A percentile compares a stretch with the other conserved stretches of the same genome.
Conservation (phyloP, 1,139 yeast genomes). For the Candida gigantensis region DNA sequence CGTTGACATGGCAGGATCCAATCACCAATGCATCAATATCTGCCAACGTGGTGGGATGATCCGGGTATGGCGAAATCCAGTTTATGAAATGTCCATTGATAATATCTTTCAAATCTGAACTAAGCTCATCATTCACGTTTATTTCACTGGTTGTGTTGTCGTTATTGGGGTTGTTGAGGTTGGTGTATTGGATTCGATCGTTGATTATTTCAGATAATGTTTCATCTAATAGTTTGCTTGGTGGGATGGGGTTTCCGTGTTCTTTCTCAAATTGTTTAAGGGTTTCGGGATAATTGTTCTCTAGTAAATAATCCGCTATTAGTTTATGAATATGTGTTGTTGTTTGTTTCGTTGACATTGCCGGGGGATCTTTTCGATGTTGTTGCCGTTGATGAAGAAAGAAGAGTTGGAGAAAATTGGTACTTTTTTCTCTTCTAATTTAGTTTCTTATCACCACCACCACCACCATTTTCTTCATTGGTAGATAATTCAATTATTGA, state of each 20-base stretch:
- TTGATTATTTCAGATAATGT: constrained; percentile 49
- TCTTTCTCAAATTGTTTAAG: constrained; percentile 51
- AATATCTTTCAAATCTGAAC: constrained; percentile 13
- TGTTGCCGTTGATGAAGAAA: no score
- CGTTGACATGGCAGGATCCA: constrained; percentile 18
- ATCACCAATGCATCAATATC: constrained; percentile 24
- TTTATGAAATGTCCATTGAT: constrained; percentile 27
- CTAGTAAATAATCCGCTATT: constrained; percentile 57
- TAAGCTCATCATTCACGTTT: constrained; percentile 12
- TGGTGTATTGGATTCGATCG: constrained; percentile 47
- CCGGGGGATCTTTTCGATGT: no score
- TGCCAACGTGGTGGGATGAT: constrained; percentile 9
- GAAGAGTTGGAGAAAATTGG: no score
- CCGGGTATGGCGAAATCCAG: constrained; percentile 40
- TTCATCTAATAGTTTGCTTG: constrained; percentile 33
- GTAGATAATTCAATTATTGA: no score
- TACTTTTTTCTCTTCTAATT: no score
- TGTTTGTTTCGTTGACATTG: no score
- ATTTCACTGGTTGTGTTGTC: not conserved
- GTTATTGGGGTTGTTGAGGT: constrained; percentile 15
- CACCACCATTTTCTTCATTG: no score
- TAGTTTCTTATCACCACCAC: no score
- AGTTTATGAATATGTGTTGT: constrained; percentile 27
- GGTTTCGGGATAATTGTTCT: constrained; percentile 48
- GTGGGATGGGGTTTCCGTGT: constrained; percentile 35